Conservation (phyloP, 2,329 filamentous ascomycete species). For the Cercospora zeina region DNA sequence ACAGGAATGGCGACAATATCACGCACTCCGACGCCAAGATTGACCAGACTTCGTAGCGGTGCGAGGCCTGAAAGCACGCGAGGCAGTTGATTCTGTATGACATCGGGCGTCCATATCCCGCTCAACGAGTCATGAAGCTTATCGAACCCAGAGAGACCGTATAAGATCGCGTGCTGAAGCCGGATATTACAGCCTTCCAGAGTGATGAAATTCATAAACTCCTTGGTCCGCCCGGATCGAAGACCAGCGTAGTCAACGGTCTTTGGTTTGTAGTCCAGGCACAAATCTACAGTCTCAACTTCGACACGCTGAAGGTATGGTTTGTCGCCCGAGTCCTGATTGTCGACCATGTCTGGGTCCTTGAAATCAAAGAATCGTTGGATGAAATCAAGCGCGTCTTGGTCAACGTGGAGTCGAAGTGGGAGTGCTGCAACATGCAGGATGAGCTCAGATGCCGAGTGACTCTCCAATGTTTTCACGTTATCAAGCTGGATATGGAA, state of each 20-base stretch:
- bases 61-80: conserved; percentile 85
- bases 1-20: conserved; percentile 88
- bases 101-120: conserved; percentile 94
- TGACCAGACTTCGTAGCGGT: conserved; percentile 85
- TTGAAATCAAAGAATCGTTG: conserved; percentile 98
- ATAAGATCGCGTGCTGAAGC: conserved; percentile 85
- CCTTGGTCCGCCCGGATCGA: conserved; percentile 87
- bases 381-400: conserved; percentile 95
- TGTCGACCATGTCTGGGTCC: conserved; percentile 62
- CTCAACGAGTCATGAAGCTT: conserved; percentile 86
- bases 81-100: conserved; percentile 84
- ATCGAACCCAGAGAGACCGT: conserved; percentile 88
- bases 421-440: conserved; percentile 69
- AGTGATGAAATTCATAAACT: conserved; percentile 98
- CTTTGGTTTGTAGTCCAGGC: conserved; percentile 96
- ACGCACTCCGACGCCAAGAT: conserved; percentile 81
- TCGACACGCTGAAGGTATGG: conserved; percentile 85
- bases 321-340: conserved; percentile 56
- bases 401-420: conserved; percentile 88
- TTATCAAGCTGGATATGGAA: conserved; percentile 84
- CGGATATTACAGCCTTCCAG: conserved; percentile 86
- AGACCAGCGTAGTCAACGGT: conserved; percentile 93
- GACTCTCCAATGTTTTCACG: conserved; percentile 78
- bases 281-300: conserved; percentile 77
- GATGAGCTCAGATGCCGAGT: conserved; percentile 87